Evolutionary conservation across 805 yeast species (phyloP).

Genomic region (Metschnikowia cerradonensis): DNA sequence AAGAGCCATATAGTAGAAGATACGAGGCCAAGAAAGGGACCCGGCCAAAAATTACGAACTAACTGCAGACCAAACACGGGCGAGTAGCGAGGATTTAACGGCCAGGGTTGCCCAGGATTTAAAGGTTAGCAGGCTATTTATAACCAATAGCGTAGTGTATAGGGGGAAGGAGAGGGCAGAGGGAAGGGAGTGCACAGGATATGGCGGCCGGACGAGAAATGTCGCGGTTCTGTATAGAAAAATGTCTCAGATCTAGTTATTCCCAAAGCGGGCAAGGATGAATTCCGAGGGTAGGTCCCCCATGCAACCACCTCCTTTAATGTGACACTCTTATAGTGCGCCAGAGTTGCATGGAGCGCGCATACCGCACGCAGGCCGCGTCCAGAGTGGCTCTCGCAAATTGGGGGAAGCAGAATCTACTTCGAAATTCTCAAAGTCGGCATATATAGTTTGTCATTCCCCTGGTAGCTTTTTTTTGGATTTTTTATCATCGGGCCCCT

Average conservation of each 20-base stretch:
- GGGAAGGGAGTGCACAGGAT: background rate
- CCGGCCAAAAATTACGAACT: too few species aligned
- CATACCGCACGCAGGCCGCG: conserved; percentile 3
- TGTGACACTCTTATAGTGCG: conserved; percentile 5
- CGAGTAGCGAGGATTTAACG: background rate
- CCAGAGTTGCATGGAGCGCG: conserved; percentile 3
- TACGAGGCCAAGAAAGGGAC: too few species aligned
- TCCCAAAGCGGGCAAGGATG: conserved; percentile 1
- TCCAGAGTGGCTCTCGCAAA: conserved; percentile 2
- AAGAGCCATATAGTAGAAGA: too few species aligned
- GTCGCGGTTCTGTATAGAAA: background rate
- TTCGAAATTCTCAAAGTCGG: background rate
- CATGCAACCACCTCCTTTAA: conserved; percentile 6
- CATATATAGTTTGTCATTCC: conserved; percentile 1
- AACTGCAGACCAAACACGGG: background rate
- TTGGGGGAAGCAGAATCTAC: background rate
- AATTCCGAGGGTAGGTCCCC: conserved; percentile 5
- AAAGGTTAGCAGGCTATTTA: background rate
- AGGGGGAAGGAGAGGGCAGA: background rate
- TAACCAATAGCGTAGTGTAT: background rate
- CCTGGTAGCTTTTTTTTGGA: background rate
- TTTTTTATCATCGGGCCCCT: conserved; percentile 6
- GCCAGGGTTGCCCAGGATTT: background rate
- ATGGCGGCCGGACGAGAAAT: background rate
- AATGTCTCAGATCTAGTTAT: conserved; percentile 4